phyloP scores from a whole-genome alignment of 1,284 basidiomycete genomes.

The Polyporus tsugae region DNA sequence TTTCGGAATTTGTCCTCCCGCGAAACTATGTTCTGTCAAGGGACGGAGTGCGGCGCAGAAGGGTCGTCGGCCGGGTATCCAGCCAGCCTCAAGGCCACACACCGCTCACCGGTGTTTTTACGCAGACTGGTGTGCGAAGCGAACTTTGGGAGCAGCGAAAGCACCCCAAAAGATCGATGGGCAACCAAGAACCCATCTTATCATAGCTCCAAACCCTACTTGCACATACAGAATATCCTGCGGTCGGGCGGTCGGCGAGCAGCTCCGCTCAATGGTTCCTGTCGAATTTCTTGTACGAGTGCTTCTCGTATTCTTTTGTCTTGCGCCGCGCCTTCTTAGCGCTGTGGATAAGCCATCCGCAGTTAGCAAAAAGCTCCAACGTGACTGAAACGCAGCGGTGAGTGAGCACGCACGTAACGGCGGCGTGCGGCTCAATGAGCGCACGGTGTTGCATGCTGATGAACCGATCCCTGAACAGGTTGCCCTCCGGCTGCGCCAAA shows the following conservation, averaged over 20 bases:
- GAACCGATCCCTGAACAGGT: constrained; percentile 92
- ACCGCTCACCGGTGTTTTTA: constrained; percentile 6
- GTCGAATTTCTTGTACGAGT: constrained; percentile 88
- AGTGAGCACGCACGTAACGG: constrained; percentile 67
- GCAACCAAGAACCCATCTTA: background rate
- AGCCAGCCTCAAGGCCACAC: background rate
- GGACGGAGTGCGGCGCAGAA: constrained; percentile 3
- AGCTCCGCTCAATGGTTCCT: constrained; percentile 28
- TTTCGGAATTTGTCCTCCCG: constrained; percentile 4
- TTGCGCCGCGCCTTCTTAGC: constrained; percentile 69
- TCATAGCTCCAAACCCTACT: constrained; percentile 4
- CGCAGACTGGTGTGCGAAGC: constrained; percentile 2
- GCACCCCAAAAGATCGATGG: constrained; percentile 4
- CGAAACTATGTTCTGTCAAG: background rate
- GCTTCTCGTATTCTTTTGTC: constrained; percentile 86
- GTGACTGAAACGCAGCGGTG: background rate
- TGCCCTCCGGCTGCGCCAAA: constrained; percentile 82
- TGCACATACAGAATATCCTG: constrained; percentile 6
- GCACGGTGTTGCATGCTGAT: constrained; percentile 83
- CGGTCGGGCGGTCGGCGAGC: background rate
- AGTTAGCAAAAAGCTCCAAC: background rate
- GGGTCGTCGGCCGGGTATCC: background rate
- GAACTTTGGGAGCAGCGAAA: constrained; percentile 7
- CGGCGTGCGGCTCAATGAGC: constrained; percentile 78
- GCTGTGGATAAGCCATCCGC: constrained; percentile 46